A percentile compares a stretch with the other conserved stretches of the same genome.
These are phyloP conservation scores for Mortierella sp. DNA, from an alignment of 371 early-diverging fungal species.

Conservation along the genomic window DNA sequence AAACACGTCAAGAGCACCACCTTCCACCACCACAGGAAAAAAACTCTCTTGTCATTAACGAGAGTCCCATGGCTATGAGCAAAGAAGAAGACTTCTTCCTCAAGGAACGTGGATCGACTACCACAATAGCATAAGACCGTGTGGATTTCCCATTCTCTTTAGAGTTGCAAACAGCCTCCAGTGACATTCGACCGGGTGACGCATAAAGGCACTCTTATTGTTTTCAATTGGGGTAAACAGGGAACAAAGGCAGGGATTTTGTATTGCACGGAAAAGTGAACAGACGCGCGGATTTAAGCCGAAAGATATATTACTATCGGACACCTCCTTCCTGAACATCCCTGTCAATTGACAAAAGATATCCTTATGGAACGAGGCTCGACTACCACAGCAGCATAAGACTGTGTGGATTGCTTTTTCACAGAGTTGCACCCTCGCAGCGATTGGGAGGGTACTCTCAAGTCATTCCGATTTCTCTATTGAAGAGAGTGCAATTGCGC, in stretches of 20 bases:
- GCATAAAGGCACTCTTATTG: not conserved
- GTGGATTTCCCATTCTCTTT: slow-evolving; percentile 1
- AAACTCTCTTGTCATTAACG: slow-evolving; percentile 3
- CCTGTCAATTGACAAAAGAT: no score
- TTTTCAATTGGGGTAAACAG: not conserved
- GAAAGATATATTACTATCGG: not conserved
- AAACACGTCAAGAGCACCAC: not conserved
- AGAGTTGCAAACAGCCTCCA: not conserved
- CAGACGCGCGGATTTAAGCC: not conserved
- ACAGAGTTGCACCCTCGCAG: not conserved
- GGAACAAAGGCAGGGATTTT: not conserved
- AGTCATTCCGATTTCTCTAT: not conserved
- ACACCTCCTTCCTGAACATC: not conserved
- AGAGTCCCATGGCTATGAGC: not conserved
- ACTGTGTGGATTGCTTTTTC: slow-evolving; percentile 4
- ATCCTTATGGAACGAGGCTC: not conserved
- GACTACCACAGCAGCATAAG: slow-evolving; percentile 12
- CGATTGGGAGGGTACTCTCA: not conserved
- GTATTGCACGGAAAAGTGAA: not conserved
- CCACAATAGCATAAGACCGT: slow-evolving; percentile 5
- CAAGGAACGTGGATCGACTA: slow-evolving; percentile 11
- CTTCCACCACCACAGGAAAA: not conserved
- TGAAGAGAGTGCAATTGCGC: not conserved
- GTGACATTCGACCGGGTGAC: not conserved
- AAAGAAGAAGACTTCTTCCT: not conserved